Conservation (phyloP, 805 yeast species). For the Wickerhamiella shivajii region DNA sequence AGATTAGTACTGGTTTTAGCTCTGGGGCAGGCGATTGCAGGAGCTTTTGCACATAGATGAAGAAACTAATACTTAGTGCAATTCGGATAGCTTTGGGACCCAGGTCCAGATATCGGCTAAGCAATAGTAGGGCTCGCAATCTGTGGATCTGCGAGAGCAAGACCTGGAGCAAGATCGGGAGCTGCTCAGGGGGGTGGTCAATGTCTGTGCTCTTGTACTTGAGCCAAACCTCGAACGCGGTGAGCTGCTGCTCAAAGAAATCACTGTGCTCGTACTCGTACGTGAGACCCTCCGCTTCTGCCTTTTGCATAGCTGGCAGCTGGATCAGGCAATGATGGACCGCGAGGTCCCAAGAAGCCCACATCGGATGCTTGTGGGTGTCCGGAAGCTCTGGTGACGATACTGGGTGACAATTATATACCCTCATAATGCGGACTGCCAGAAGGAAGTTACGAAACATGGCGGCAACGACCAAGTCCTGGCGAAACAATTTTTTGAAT, state of each 20-base stretch:
- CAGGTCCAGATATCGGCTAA: constrained; percentile 75
- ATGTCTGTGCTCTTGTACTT: constrained; percentile 68
- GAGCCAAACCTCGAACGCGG: constrained; percentile 94
- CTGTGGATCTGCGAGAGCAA: constrained; percentile 88
- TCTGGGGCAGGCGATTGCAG: constrained; percentile 93
- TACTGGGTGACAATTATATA: constrained; percentile 83
- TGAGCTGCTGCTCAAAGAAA: constrained; percentile 88
- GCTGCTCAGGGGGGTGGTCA: constrained; percentile 81
- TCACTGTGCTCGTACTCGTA: constrained; percentile 74
- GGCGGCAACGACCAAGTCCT: constrained; percentile 93
- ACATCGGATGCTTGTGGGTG: constrained; percentile 70
- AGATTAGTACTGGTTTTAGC: constrained; percentile 81
- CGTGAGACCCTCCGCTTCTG: constrained; percentile 22
- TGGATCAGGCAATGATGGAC: constrained; percentile 78
- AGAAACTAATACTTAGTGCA: constrained; percentile 86
- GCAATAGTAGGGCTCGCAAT: constrained; percentile 66
- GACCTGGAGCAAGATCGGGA: constrained; percentile 88
- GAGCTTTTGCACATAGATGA: constrained; percentile 82
- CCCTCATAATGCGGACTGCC: constrained; percentile 89
- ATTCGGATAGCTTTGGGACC: constrained; percentile 97
- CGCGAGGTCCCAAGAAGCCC: constrained; percentile 98
- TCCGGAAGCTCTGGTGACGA: constrained; percentile 91
- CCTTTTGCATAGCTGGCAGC: constrained; percentile 24
- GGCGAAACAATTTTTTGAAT: constrained; percentile 81
- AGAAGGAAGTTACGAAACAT: constrained; percentile 80